Evolutionary conservation across 2,329 filamentous ascomycete species (phyloP), one percentile per base, ranked within the genome.

Genomic region (Pleoardoris graminearum): DNA sequence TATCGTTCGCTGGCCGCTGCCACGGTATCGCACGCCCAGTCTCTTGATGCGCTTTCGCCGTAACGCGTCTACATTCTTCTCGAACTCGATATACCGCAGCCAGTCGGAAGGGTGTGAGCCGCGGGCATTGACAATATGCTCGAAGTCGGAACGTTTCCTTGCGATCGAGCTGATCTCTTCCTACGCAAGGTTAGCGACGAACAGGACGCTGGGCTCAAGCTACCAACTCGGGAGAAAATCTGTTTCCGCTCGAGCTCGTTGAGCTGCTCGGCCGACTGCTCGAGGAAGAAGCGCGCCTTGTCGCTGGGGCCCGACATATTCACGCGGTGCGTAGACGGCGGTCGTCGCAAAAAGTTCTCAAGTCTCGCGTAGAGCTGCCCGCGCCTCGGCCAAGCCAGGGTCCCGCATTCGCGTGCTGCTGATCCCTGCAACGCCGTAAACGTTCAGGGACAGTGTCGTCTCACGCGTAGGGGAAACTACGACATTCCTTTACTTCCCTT

Each of bases 251-350:
- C 89, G 74, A 91, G 95, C 67, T 96, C 91, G 58, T 91, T 90
- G 51, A 99, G 83, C 74, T 97, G 92, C 14, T 92, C 91, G 37
- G 97, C 90, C 2, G 89, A 88, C 63, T 93, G 88, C 78, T 99
- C 94, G 59, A 97, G 83, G 75, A 90, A 97, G 76, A 93, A 97
- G 53, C 93, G 90, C 50, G 93, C 94, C 76, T 97, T 97, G 69
- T 97, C 94, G 58, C 89, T 88, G 53, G 94, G 87, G 36, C 85
- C 88, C 1, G 91, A 84, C 91, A 96, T 96, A 21, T 54, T 46
- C 66, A 27, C 67, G 66, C 54, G 11, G 50, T 46, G 33, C 53
- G 32, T 42, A 32, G 25, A 32, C 27, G 42, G 41, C 39, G 50
- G 43, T 56, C 41, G 33, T 38, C 35, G 55, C 51, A 57, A 62